phyloP scores from a whole-genome alignment of 148 eudicot genomes.

The Spergularia marina region DNA sequence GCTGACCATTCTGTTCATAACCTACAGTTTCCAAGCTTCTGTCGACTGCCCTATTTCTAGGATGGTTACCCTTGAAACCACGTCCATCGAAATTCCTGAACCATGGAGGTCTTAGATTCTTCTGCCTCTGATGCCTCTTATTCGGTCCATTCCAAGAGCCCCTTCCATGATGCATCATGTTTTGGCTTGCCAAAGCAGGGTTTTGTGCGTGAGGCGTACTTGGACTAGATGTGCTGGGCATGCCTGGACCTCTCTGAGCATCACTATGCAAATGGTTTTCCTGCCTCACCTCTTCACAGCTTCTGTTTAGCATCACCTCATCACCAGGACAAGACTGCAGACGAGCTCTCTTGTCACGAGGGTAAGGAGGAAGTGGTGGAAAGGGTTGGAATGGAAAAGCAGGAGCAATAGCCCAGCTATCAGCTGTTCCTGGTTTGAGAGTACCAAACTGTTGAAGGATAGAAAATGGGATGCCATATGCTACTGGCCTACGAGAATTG shows the following conservation, averaged over 20 bases:
- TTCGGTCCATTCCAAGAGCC: conserved; percentile 33
- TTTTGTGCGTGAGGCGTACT: conserved; percentile 11
- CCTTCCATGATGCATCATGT: conserved; percentile 28
- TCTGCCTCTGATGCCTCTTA: conserved; percentile 54
- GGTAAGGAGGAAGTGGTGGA: conserved; percentile 75
- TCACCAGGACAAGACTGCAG: conserved; percentile 16
- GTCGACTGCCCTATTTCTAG: conserved; percentile 36
- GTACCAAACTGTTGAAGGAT: conserved; percentile 52
- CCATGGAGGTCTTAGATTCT: conserved; percentile 59
- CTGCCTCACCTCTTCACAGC: conserved; percentile 26
- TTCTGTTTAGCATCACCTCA: conserved; percentile 4
- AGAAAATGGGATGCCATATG: conserved; percentile 66
- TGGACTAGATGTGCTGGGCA: conserved; percentile 41
- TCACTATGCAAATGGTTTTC: neutral
- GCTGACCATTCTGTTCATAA: conserved; percentile 33
- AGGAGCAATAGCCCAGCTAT: conserved; percentile 68
- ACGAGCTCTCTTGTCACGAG: conserved; percentile 30
- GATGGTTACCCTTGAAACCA: conserved; percentile 43
- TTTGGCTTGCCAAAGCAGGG: conserved; percentile 27
- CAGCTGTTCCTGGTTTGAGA: conserved; percentile 34
- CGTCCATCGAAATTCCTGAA: conserved; percentile 37
- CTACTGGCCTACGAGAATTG: conserved; percentile 43
- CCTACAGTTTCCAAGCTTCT: conserved; percentile 30
- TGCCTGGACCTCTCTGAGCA: conserved; percentile 29
- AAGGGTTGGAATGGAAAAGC: conserved; percentile 73